Percentiles rank a stretch among this genome's conserved stretches.
These are phyloP conservation scores for Puccinia coronata DNA, from an alignment of 1,284 basidiomycete genomes.

Conservation along the genomic window DNA sequence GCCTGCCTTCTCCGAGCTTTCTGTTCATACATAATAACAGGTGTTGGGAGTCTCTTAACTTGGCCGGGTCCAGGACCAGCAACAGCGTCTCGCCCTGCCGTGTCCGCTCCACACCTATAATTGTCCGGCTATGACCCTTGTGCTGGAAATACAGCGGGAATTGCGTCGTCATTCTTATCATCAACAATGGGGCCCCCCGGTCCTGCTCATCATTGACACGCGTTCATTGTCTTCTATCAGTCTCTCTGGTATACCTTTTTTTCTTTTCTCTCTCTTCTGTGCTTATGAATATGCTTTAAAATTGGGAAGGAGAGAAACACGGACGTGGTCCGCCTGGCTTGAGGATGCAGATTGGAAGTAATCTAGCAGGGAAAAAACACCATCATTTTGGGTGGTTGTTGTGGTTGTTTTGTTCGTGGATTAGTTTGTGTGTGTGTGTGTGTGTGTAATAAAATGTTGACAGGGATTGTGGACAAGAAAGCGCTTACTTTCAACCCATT, in stretches of 20 bases:
- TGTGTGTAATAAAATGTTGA: background rate
- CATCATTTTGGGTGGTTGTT: too few species aligned
- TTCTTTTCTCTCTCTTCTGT: background rate
- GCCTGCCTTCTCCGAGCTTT: too few species aligned
- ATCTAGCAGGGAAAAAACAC: too few species aligned
- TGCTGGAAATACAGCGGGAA: slow-evolving; percentile 57
- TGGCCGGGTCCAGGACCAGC: slow-evolving; percentile 55
- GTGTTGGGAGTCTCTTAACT: too few species aligned
- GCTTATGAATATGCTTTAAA: background rate
- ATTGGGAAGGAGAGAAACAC: background rate
- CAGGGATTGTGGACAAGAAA: background rate
- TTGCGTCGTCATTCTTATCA: slow-evolving; percentile 18
- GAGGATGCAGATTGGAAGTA: slow-evolving; percentile 3
- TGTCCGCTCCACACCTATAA: slow-evolving; percentile 55
- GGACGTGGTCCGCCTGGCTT: background rate
- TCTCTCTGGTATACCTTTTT: too few species aligned
- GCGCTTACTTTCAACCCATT: slow-evolving; percentile 30
- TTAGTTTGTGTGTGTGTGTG: background rate
- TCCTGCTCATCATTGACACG: too few species aligned
- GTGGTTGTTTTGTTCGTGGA: background rate
- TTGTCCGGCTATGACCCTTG: slow-evolving; percentile 55
- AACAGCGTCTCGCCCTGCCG: slow-evolving; percentile 42
- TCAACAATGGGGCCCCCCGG: too few species aligned
- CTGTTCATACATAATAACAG: too few species aligned
- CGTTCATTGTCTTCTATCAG: too few species aligned